Conservation (phyloP, 148 eudicot species). For the Amaranthus cruentus region DNA sequence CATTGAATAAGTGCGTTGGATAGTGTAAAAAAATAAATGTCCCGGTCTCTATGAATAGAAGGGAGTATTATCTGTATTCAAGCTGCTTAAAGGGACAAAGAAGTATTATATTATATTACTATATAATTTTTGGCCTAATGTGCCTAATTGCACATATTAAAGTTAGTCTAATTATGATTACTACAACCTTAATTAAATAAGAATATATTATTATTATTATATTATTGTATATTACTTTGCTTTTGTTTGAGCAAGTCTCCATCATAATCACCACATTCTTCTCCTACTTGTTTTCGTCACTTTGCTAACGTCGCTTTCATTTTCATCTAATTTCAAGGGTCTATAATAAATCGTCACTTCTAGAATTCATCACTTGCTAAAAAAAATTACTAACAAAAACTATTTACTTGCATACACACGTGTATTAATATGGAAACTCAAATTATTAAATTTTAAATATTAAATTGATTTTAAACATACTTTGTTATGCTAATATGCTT, state of each 20-base stretch:
- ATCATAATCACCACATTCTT: slow-evolving; percentile 13
- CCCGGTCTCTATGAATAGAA: too few species aligned
- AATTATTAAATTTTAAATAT: background rate
- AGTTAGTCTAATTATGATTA: background rate
- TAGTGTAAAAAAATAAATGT: too few species aligned
- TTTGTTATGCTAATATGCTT: too few species aligned
- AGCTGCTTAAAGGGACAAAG: too few species aligned
- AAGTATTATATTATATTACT: too few species aligned
- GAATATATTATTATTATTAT: too few species aligned
- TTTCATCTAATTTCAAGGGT: background rate
- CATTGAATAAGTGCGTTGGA: too few species aligned
- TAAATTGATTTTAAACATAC: too few species aligned
- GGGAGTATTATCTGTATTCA: too few species aligned
- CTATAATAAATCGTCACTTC: background rate
- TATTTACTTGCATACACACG: too few species aligned
- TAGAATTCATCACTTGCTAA: background rate
- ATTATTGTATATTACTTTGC: background rate
- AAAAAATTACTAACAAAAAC: too few species aligned
- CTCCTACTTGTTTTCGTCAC: slow-evolving; percentile 3
- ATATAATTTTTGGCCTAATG: background rate
- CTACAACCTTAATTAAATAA: too few species aligned
- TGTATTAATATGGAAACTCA: background rate
- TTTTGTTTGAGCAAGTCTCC: slow-evolving; percentile 7
- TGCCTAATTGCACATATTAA: background rate
- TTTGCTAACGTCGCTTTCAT: slow-evolving; percentile 3